A percentile compares a stretch with the other conserved stretches of the same genome.
Evolutionary conservation across 176 grass and related monocot genomes (phyloP).

Genomic region (Carex pumila): DNA sequence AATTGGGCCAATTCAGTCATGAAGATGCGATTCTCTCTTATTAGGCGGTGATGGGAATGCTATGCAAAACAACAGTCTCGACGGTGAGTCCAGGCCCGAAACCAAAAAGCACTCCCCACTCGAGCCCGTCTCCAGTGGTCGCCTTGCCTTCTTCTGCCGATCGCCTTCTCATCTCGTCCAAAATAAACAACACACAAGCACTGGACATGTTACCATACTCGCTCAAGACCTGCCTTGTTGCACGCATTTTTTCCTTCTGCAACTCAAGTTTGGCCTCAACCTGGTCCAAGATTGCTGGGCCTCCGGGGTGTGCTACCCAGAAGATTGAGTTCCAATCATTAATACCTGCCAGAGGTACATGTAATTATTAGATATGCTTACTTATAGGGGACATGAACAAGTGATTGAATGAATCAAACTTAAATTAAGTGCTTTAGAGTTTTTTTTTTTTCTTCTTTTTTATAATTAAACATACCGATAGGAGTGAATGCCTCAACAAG

Average conservation of each 20-base stretch:
- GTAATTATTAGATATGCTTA: not conserved
- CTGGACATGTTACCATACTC: conserved; percentile 13
- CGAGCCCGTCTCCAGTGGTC: not conserved
- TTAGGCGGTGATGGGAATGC: not conserved
- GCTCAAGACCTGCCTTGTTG: not conserved
- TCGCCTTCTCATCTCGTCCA: conserved; percentile 3
- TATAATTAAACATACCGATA: not conserved
- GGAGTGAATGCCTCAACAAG: conserved; percentile 1
- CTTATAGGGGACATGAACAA: not conserved
- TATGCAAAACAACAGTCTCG: conserved; percentile 8
- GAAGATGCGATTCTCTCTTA: not conserved
- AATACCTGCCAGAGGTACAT: not conserved
- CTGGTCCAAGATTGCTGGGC: conserved; percentile 12
- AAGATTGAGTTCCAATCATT: conserved; percentile 16
- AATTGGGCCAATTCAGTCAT: not conserved
- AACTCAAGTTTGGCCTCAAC: conserved; percentile 10
- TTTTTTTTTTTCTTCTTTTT: not conserved
- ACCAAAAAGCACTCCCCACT: conserved; percentile 3
- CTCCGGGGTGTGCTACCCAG: conserved; percentile 6
- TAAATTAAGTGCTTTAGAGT: not conserved
- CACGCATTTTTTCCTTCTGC: not conserved
- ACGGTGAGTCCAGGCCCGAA: conserved; percentile 7
- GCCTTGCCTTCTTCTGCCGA: not conserved
- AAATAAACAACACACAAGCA: conserved; percentile 6
- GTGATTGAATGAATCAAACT: not conserved